phyloP scores from a whole-genome alignment of 257 asterid genomes.

The Salvia miltiorrhiza region DNA sequence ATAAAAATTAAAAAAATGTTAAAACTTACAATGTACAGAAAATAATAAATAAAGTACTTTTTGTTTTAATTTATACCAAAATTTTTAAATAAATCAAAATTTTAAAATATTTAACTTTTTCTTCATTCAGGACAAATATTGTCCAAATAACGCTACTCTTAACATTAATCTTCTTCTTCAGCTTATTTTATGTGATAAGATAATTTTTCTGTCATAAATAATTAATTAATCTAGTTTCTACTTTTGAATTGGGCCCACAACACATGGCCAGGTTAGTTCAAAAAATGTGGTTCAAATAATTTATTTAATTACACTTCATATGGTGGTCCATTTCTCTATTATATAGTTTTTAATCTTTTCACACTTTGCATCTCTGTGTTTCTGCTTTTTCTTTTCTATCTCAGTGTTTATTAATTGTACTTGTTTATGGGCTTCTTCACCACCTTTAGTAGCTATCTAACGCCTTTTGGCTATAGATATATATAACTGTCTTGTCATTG shows the following conservation, averaged over 20 bases:
- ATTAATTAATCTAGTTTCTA: neutral
- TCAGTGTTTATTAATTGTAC: constrained; percentile 17
- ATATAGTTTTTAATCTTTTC: neutral
- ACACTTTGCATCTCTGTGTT: constrained; percentile 30
- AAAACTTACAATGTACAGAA: too few species aligned
- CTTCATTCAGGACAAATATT: too few species aligned
- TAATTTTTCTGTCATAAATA: neutral
- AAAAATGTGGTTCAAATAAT: constrained; percentile 17
- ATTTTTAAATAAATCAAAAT: too few species aligned
- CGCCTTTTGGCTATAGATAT: constrained; percentile 11
- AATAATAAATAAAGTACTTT: too few species aligned
- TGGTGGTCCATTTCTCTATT: constrained; percentile 17
- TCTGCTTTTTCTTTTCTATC: constrained; percentile 22
- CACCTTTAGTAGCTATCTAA: constrained; percentile 12
- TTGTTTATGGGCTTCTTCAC: constrained; percentile 23
- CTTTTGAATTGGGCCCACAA: constrained; percentile 16
- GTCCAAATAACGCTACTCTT: too few species aligned
- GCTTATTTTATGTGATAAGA: neutral
- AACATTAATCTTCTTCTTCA: neutral
- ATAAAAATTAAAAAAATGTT: too few species aligned
- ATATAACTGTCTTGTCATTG: neutral
- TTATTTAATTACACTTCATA: neutral
- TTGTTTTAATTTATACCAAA: too few species aligned
- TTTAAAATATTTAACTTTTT: too few species aligned
- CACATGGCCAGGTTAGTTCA: constrained; percentile 17